Evolutionary conservation across 306 rosid genomes (phyloP).

Genomic region (Prunus fruticosa): DNA sequence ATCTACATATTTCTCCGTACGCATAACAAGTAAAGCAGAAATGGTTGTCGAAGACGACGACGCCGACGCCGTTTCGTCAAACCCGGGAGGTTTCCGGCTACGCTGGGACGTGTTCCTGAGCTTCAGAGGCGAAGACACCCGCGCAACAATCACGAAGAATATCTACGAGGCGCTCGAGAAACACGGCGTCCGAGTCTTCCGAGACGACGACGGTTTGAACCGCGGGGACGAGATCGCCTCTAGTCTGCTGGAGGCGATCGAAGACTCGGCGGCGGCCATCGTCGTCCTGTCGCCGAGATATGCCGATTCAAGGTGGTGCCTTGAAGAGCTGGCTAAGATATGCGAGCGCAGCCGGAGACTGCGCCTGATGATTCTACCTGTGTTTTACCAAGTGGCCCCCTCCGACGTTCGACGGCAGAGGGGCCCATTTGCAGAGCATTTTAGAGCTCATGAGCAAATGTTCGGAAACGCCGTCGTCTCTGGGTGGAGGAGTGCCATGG

Average conservation of each 20-base stretch:
- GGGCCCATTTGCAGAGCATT: slow-evolving; percentile 37
- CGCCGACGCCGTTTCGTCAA: slow-evolving; percentile 1
- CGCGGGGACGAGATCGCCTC: slow-evolving; percentile 43
- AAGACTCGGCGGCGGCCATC: slow-evolving; percentile 58
- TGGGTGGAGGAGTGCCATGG: slow-evolving; percentile 54
- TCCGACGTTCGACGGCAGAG: slow-evolving; percentile 41
- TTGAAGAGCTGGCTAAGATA: slow-evolving; percentile 47
- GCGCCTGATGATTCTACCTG: slow-evolving; percentile 39
- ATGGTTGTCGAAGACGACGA: slow-evolving; percentile 20
- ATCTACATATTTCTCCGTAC: too few species aligned
- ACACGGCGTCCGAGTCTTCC: slow-evolving; percentile 39
- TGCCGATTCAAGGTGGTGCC: slow-evolving; percentile 46
- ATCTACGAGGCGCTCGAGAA: slow-evolving; percentile 33
- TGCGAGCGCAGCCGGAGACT: slow-evolving; percentile 28
- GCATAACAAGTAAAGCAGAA: too few species aligned
- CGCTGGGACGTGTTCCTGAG: slow-evolving; percentile 57
- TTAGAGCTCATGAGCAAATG: slow-evolving; percentile 16
- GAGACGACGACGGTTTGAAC: slow-evolving; percentile 39
- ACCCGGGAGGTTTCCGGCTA: slow-evolving; percentile 40
- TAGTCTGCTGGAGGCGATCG: slow-evolving; percentile 50
- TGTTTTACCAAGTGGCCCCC: slow-evolving; percentile 48
- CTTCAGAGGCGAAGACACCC: slow-evolving; percentile 50
- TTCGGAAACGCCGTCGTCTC: neutral
- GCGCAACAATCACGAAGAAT: slow-evolving; percentile 16
- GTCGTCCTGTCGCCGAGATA: slow-evolving; percentile 37